phyloP scores from a whole-genome alignment of 495 filamentous ascomycete genomes.

The Hypoxylon trugodes region DNA sequence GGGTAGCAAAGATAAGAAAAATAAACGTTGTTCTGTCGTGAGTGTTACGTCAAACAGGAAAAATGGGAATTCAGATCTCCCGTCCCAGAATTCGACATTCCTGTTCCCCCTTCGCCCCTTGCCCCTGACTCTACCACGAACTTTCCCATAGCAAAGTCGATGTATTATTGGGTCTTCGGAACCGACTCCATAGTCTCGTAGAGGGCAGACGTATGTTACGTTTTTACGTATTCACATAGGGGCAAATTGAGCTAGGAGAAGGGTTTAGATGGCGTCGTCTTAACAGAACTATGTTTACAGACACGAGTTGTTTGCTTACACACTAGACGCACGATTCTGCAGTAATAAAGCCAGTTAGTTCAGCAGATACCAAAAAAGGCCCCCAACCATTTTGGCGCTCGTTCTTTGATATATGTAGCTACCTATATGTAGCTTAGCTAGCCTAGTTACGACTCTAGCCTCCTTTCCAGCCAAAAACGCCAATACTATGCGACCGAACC shows the following conservation, averaged over 20 bases:
- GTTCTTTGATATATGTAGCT: too few species aligned
- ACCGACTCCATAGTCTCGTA: neutral
- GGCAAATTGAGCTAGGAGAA: neutral
- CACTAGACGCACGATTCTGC: conserved; percentile 2
- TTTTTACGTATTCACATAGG: neutral
- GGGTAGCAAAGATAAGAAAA: too few species aligned
- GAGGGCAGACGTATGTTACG: neutral
- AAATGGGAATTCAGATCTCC: too few species aligned
- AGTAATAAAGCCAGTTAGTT: too few species aligned
- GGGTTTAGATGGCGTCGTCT: conserved; percentile 22
- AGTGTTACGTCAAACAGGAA: neutral
- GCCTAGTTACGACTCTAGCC: conserved; percentile 9
- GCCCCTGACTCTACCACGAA: neutral
- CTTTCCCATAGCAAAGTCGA: conserved; percentile 13
- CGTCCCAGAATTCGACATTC: too few species aligned
- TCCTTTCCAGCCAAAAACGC: conserved; percentile 34
- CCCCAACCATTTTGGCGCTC: conserved; percentile 18
- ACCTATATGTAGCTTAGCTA: too few species aligned
- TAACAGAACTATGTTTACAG: conserved; percentile 14
- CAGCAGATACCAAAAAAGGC: too few species aligned
- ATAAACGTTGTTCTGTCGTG: neutral
- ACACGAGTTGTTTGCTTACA: neutral
- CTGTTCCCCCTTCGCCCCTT: too few species aligned
- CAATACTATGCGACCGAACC: conserved; percentile 34
- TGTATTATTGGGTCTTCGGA: neutral